Base-by-base conservation (phyloP, 2,329 filamentous ascomycete species). In the Epichloe gansuensis region DNA sequence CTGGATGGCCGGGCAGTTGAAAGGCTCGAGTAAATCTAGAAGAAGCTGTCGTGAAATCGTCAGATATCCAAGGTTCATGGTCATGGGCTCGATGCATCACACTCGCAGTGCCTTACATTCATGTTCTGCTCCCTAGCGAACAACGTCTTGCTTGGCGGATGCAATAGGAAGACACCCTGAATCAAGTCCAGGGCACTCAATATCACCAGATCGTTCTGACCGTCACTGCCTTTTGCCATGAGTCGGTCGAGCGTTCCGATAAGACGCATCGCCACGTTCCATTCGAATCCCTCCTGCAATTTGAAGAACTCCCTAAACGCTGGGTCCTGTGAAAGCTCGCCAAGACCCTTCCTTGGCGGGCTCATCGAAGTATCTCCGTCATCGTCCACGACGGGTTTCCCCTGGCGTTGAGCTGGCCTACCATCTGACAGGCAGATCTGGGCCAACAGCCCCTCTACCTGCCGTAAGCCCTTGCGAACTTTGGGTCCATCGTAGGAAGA, bases 261-360 rank as follows among this genome's bases (percentile, higher is more conserved):
- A 55, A 97, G 76, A 55, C 89, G 83, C 70, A 89, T 82, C 13
- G 89, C 85, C 51, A 97, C 88, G 71, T 98, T 98, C 87, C 89
- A 97, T 71, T 97, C 89, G 65, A 98, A 98, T 3, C 90, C 88
- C 64, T 97, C 90, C 68, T 98, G 93, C 58, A 97, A 68, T 66
- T 95, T 89, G 74, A 95, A 96, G 73, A 97, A 97, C 68, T 96
- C 89, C 58, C 88, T 77, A 65, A 96, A 97, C 21, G 90, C 91
- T 21, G 87, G 88, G 67, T 97, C 93, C 57, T 84, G 80, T 49
- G 80, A 77, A 56, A 96, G 71, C 53, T 89, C 83, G 23, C 73
- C 72, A 48, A 95, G 75, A 13, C 76, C 74, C 69, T 87, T 89
- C 50, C 72, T 71, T 34, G 69, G 67, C 65, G 60, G 47, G 71